Percentiles rank a stretch among this genome's conserved stretches.
Conservation (phyloP, 2,329 filamentous ascomycete genomes). For the Pseudogymnoascus sp. region DNA sequence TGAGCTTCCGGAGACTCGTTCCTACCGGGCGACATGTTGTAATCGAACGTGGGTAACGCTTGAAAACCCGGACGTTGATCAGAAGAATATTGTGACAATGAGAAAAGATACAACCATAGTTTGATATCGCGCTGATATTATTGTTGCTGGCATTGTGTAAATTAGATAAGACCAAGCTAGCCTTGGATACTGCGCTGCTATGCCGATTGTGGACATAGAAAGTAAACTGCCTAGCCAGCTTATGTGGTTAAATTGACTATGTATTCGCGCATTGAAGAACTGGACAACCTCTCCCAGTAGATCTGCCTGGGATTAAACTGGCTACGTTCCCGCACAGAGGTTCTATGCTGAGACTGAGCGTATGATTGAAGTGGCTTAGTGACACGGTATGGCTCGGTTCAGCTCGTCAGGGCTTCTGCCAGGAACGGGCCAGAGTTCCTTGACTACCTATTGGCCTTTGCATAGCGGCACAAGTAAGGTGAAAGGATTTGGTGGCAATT, state of each 20-base stretch:
- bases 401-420: background rate
- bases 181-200: background rate
- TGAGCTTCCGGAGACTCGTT: background rate
- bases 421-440: conserved; percentile 3
- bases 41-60: background rate
- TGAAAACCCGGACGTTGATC: background rate
- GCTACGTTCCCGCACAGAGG: background rate
- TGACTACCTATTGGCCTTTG: background rate
- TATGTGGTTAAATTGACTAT: background rate
- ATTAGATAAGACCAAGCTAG: conserved; percentile 2
- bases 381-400: background rate
- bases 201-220: background rate
- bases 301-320: background rate
- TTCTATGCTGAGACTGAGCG: background rate
- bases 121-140: background rate
- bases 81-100: background rate
- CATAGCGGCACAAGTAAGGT: background rate
- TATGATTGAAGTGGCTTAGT: background rate
- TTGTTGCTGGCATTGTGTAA: background rate
- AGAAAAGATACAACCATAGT: background rate
- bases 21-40: background rate
- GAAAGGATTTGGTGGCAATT: background rate
- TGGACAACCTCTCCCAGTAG: background rate
- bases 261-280: background rate
- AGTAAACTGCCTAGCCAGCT: background rate